Evolutionary conservation across 202 grass and related monocot genomes (phyloP), one percentile per base, ranked within the genome.

Genomic region (Elaeis oleifera): DNA sequence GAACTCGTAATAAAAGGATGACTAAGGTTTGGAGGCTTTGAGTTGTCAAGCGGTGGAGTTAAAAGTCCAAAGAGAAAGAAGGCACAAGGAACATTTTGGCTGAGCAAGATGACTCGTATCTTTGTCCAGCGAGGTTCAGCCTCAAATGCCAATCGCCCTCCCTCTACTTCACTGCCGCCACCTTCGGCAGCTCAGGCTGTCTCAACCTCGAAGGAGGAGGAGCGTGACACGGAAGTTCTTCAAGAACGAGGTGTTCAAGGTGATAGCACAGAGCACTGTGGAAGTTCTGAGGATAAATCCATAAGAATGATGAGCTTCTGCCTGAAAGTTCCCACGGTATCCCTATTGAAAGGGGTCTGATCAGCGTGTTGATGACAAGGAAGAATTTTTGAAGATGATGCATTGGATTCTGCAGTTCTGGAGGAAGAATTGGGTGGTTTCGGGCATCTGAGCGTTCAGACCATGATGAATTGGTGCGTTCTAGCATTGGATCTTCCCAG

Each of bases 51-150:
- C 2, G 15, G 27, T 55, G 22, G 52, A 14, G 18, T 48, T 17
- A 36, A 14, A 16, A 29, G 28, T 56, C 20, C 31, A 23, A 9
- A 58, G 54, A 56, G 56, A 44, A 60, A 57, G 23, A 19, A 71
- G 49, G 16, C 60, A 68, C 2, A n/a, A n/a, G n/a, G n/a, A n/a
- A n/a, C n/a, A n/a, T 79, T 52, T 66, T 77, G 69, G 70, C 74
- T 50, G 44, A 69, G 71, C 75, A 64, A 77, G 67, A 99, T 99
- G 95, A 99, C 95, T 80, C 85, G 80, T 74, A 94, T 99, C 65
- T 89, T 84, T 67, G 89, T 99, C 72, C 80, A 88, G 75, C 88
- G 95, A 26, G 88, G 94, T 59, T 69, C 83, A 7, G 69, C 95
- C 63, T 99, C 95, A 52, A 89, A 74, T 65, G 73, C 82, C 4